Base-by-base conservation (phyloP, 1,284 basidiomycete species). In the Microbotryum violaceum region DNA sequence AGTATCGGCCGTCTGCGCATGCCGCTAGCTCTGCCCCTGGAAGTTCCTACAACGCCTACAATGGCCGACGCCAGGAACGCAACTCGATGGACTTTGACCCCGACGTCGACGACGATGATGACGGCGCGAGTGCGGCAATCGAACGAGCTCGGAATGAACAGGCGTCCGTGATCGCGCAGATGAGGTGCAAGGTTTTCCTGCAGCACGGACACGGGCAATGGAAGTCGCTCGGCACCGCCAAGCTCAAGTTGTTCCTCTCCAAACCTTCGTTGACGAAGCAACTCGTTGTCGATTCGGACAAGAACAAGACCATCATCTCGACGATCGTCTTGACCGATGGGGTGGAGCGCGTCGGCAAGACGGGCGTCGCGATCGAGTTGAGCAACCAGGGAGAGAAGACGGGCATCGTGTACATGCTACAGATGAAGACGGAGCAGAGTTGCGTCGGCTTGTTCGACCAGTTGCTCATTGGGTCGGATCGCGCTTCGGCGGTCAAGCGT, bases 371-470 rank as follows among this genome's bases (percentile, higher is more conserved):
- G 44, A 87, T 99, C 62, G 94, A 98, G 77, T 78, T 98, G 61
- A 94, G 90, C 72, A 90, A 96, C 75, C 80, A 84, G 56, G 94
- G 94, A 8, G 77, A 83, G 58, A 83, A 92, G 61, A 96, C 93
- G n/a, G 96, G 96, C 14, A 86, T 97, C 73, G 81, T 98, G 60
- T 97, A 99, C 74, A 97, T 99, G 94, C 85, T 99, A 58, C 91
- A 96, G 76, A 72, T 78, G 70, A 74, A 76, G 68, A 94, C 89
- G 75, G 96, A 98, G 76, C 83, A 82, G 59, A 85, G 86, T 16
- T 91, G 94, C 9, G 82, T 81, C 20, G 89, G 87, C 2, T 76
- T 99, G 58, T 97, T 91, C 74, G 86, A 89, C 70, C 86, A 85
- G 74, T 80, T 99, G 70, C 78, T 98, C 33, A 85, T 83, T 58